A percentile compares a stretch with the other conserved stretches of the same genome.
These are phyloP conservation scores for Phylloporus arenicola DNA, from an alignment of 768 basidiomycete genomes.

Conservation along the genomic window DNA sequence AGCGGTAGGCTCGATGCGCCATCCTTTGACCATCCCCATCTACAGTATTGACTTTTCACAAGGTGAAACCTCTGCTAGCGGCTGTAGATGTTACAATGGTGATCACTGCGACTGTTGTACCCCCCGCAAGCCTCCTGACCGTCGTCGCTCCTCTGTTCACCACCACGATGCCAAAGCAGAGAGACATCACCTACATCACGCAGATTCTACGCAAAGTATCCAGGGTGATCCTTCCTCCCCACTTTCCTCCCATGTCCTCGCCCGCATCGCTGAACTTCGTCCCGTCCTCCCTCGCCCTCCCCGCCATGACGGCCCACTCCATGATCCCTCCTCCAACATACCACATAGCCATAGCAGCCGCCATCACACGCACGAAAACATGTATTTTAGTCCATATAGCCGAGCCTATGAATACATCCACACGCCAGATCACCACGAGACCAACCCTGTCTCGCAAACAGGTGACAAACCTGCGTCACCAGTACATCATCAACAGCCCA, in stretches of 20 bases:
- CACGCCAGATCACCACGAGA: constrained; percentile 30
- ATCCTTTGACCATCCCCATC: constrained; percentile 34
- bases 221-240: constrained; percentile 15
- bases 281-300: constrained; percentile 65
- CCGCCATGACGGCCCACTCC: constrained; percentile 35
- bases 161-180: constrained; percentile 28
- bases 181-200: constrained; percentile 16
- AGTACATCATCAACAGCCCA: constrained; percentile 16
- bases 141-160: constrained; percentile 29
- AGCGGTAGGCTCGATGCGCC: constrained; percentile 56
- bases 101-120: constrained; percentile 55
- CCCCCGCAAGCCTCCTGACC: constrained; percentile 41
- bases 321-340: constrained; percentile 44
- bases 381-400: constrained; percentile 61
- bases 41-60: constrained; percentile 42
- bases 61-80: constrained; percentile 42
- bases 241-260: constrained; percentile 46
- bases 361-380: constrained; percentile 47
- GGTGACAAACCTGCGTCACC: constrained; percentile 21
- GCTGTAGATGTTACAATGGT: constrained; percentile 43
- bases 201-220: constrained; percentile 10
- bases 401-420: constrained; percentile 56
- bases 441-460: constrained; percentile 10
- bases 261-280: constrained; percentile 59
- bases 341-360: constrained; percentile 39